These are phyloP conservation scores for Bruguiera sexangula DNA, from an alignment of 345 rosid species.

Conservation along the genomic window DNA sequence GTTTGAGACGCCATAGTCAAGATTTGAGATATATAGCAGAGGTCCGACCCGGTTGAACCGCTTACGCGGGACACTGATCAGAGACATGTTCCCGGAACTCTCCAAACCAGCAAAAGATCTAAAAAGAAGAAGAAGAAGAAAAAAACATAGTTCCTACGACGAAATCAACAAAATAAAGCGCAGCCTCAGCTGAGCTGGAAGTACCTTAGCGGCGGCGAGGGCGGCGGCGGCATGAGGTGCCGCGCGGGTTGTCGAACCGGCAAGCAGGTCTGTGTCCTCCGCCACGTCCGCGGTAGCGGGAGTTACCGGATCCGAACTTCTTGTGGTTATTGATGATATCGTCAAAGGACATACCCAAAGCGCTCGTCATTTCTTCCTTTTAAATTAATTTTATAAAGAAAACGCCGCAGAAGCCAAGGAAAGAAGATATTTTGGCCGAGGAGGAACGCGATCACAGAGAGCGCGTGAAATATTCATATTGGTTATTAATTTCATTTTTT, in stretches of 20 bases:
- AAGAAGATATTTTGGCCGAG: too few relatives aligned
- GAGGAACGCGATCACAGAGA: too few relatives aligned
- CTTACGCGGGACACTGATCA: slow-evolving; percentile 38
- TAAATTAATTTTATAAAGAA: too few relatives aligned
- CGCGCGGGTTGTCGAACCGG: slow-evolving; percentile 58
- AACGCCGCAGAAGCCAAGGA: too few relatives aligned
- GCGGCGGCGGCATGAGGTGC: slow-evolving; percentile 59
- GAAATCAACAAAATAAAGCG: slow-evolving; percentile 14
- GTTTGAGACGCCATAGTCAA: slow-evolving; percentile 89
- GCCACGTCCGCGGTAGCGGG: slow-evolving; percentile 55
- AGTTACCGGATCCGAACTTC: slow-evolving; percentile 56
- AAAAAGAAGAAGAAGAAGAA: background rate
- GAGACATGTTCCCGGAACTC: slow-evolving; percentile 77
- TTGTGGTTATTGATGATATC: slow-evolving; percentile 75
- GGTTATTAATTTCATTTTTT: slow-evolving; percentile 19
- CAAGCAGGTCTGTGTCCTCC: slow-evolving; percentile 71
- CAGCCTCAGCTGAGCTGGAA: slow-evolving; percentile 13
- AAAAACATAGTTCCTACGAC: slow-evolving; percentile 20
- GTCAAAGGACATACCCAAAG: slow-evolving; percentile 6
- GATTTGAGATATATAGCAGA: slow-evolving; percentile 71
- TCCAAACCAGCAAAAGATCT: slow-evolving; percentile 40
- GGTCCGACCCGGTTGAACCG: slow-evolving; percentile 49
- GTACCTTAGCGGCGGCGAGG: slow-evolving; percentile 38
- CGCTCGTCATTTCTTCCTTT: too few relatives aligned
- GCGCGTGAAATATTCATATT: slow-evolving; percentile 11